Evolutionary conservation across 257 asterid species (phyloP).

Genomic region (Leonotis leonurus): DNA sequence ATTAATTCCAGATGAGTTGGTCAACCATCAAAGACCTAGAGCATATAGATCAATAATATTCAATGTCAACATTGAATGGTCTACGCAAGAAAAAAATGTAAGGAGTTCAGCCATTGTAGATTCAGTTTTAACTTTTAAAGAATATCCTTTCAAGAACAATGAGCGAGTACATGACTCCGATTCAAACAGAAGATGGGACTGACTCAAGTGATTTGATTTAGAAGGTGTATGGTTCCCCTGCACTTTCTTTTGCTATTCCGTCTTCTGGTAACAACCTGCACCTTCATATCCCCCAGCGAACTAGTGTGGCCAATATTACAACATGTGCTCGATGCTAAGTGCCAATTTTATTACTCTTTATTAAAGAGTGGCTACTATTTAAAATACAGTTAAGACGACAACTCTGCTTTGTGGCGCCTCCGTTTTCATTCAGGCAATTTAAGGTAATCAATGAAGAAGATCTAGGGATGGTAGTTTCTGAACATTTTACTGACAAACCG

Average conservation of each 20-base stretch:
- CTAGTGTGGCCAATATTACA: not conserved
- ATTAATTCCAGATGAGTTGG: slow-evolving; percentile 7
- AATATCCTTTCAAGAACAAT: slow-evolving; percentile 4
- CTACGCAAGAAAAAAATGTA: not conserved
- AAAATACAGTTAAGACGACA: not conserved
- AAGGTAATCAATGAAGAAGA: slow-evolving; percentile 1
- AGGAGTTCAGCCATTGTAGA: not conserved
- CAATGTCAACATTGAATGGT: not conserved
- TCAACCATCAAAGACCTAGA: not conserved
- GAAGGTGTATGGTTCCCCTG: not conserved
- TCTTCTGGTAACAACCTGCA: not conserved
- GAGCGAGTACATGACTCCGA: not conserved
- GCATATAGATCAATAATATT: not conserved
- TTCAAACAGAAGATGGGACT: not conserved
- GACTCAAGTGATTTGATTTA: not conserved
- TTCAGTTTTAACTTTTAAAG: not conserved
- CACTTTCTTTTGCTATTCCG: not conserved
- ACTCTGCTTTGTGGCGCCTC: not conserved
- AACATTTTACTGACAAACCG: too few relatives aligned
- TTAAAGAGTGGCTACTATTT: not conserved
- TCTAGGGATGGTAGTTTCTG: too few relatives aligned
- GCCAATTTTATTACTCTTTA: not conserved
- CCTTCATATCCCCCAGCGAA: slow-evolving; percentile 5
- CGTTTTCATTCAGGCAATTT: not conserved
- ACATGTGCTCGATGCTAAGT: not conserved